Evolutionary conservation across 257 asterid genomes (phyloP), one percentile per base, ranked within the genome.

Genomic region (Fraxinus pennsylvanica): DNA sequence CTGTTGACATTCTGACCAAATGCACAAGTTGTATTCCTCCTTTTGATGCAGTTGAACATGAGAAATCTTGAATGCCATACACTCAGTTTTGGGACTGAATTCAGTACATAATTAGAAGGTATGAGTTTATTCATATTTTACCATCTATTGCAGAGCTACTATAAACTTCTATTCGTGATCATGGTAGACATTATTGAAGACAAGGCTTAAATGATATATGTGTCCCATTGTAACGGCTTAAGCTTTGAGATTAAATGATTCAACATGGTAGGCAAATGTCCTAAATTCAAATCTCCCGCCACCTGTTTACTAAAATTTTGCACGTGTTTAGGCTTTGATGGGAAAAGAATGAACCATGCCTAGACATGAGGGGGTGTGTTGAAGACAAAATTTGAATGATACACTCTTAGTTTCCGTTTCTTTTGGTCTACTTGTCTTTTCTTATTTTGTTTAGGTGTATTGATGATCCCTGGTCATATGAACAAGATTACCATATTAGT

Each of bases 21-120:
- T 59, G 73, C 63, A n/a, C 22, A 73, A 22, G 9, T 30, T 9
- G 17, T 12, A 41, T 30, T 35, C 39, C 27, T 38, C 43, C 65
- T 71, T 36, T 78, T 77, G 36, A 35, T 85, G 94, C 97, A 96
- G 99, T 82, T 96, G 87, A 96, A 96, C 88, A 75, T 90, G 91
- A 88, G 94, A 87, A 96, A 93, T 84, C 97, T 96, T 74, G 97
- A 92, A 77, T 92, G 96, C 74, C 96, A 89, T 76, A 76, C 90
- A 65, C 96, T 96, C 84, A 91, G 97, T 87, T 88, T 93, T 65
- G 94, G 91, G 80, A 81, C 92, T 79, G 89, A 91, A 69, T 85
- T 92, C 73, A 63, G 81, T 80, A 81, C 78, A 25, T 89, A 65
- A 86, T 72, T 32, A 27, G 33, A 71, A 83, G 88, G 75, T 74